Evolutionary conservation across 345 rosid species (phyloP), one percentile per base, ranked within the genome.

Genomic region (Firmiana major): DNA sequence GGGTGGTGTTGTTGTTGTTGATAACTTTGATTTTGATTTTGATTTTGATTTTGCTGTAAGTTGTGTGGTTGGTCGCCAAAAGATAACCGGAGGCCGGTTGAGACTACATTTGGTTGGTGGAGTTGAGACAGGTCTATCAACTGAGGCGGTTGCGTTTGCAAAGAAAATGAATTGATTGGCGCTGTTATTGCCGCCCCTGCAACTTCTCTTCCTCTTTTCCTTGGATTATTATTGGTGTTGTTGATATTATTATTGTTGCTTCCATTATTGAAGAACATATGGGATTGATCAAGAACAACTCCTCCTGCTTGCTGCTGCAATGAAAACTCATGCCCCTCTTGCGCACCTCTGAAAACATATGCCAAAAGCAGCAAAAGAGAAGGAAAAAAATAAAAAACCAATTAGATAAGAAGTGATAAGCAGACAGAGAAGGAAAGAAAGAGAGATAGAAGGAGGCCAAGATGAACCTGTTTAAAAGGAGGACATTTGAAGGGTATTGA

Each of bases 401-500:
- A 45, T 21, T 21, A 48, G 19, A 78, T 36, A 60, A 21, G 8
- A 40, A 22, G 45, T 2, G 21, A 38, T 40, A 26, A n/a, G 19
- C 21, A 45, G 7, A 24, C 1, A 49, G 4, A 34, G 6, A 63
- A 0, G 57, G 17, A 73, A 19, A 74, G 7, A 65, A 49, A 48
- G 38, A 54, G 42, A 45, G 53, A 21, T 4, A 31, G 7, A 73
- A 68, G 57, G 26, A 54, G 12, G 26, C 51, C 21, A 60, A 42
- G 63, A 21, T 42, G 63, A 63, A 90, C 94, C 90, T 91, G 88
- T 91, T 89, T 73, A 93, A 85, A 75, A 93, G 87, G 72, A 93
- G 92, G 78, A 87, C 71, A 77, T 92, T 93, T 1, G 94, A 90
- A 72, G 93, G 97, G 82, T 93, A 92, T 77, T 89, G 97, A 88